Conservation (phyloP, 352 stramenopile genomes). For the Thraustochytrium sp. region DNA sequence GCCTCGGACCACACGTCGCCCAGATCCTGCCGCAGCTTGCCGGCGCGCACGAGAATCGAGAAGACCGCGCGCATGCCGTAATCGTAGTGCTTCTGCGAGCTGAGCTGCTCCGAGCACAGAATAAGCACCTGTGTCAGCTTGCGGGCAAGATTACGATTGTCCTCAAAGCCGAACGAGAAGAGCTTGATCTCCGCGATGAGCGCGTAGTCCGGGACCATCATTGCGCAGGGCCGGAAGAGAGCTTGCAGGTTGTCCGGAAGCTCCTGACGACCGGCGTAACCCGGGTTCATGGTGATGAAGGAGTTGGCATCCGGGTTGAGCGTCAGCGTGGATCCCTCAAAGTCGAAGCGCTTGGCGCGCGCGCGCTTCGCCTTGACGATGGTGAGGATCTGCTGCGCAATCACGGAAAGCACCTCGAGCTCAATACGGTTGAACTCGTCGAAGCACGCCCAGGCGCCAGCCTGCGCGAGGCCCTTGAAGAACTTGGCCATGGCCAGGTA, state of each 20-base stretch:
- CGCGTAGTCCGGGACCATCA: conserved; percentile 91
- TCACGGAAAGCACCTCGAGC: conserved; percentile 85
- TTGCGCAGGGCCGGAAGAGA: conserved; percentile 88
- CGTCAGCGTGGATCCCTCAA: conserved; percentile 89
- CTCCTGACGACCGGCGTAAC: conserved; percentile 87
- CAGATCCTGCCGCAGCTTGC: conserved; percentile 62
- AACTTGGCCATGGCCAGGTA: conserved; percentile 95
- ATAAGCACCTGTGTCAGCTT: conserved; percentile 91
- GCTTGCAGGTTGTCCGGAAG: conserved; percentile 94
- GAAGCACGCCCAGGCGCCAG: conserved; percentile 98
- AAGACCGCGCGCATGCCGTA: conserved; percentile 86
- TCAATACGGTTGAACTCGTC: conserved; percentile 98
- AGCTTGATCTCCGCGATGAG: conserved; percentile 95
- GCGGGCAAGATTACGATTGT: conserved; percentile 80
- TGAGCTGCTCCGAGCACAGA: conserved; percentile 85
- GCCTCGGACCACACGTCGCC: conserved; percentile 55
- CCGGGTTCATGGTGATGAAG: conserved; percentile 96
- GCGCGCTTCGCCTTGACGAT: conserved; percentile 71
- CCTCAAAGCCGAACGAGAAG: conserved; percentile 88
- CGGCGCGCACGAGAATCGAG: conserved; percentile 82
- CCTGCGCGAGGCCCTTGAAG: conserved; percentile 81
- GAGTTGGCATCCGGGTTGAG: conserved; percentile 90
- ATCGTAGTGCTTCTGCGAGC: conserved; percentile 87
- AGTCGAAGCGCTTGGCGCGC: conserved; percentile 73
- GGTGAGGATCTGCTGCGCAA: conserved; percentile 75